Evolutionary conservation across 371 early-diverging fungal genomes (phyloP).

Genomic region (Actinomortierella ambigua): DNA sequence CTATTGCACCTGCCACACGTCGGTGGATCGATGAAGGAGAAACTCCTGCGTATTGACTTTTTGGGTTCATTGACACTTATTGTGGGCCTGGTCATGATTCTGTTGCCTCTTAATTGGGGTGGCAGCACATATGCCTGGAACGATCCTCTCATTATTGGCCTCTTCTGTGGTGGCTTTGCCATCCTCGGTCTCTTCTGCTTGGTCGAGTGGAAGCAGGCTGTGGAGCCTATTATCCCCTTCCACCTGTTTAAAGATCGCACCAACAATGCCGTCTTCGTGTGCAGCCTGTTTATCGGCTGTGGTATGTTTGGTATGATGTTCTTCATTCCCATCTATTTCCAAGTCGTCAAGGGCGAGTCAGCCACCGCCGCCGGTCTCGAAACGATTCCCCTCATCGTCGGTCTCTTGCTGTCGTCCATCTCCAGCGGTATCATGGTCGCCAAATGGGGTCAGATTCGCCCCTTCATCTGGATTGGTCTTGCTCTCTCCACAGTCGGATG

Average conservation of each 20-base stretch:
- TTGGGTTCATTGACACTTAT: conserved; percentile 53
- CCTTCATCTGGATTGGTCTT: conserved; percentile 57
- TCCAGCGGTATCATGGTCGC: conserved; percentile 57
- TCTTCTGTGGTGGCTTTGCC: conserved; percentile 54
- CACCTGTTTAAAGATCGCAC: conserved; percentile 46
- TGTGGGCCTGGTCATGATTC: conserved; percentile 49
- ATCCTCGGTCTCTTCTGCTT: conserved; percentile 48
- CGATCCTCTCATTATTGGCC: conserved; percentile 50
- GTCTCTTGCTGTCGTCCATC: conserved; percentile 57
- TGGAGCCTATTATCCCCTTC: conserved; percentile 58
- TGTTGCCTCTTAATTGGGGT: conserved; percentile 62
- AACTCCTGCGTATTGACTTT: conserved; percentile 71
- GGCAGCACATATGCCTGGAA: conserved; percentile 37
- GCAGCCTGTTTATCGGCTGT: conserved; percentile 52
- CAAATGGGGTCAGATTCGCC: conserved; percentile 53
- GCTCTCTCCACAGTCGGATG: conserved; percentile 53
- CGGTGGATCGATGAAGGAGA: conserved; percentile 49
- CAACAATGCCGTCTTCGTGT: conserved; percentile 32
- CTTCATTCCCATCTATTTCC: conserved; percentile 67
- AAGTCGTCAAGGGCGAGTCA: conserved; percentile 58
- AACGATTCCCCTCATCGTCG: conserved; percentile 65
- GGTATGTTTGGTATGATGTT: conserved; percentile 56
- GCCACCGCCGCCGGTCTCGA: conserved; percentile 65
- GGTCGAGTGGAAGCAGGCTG: conserved; percentile 56
- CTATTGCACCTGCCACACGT: conserved; percentile 48